A percentile compares a stretch with the other conserved stretches of the same genome.
These are phyloP conservation scores for Sporopachydermia quercuum DNA, from an alignment of 805 yeast genomes.

Conservation along the genomic window DNA sequence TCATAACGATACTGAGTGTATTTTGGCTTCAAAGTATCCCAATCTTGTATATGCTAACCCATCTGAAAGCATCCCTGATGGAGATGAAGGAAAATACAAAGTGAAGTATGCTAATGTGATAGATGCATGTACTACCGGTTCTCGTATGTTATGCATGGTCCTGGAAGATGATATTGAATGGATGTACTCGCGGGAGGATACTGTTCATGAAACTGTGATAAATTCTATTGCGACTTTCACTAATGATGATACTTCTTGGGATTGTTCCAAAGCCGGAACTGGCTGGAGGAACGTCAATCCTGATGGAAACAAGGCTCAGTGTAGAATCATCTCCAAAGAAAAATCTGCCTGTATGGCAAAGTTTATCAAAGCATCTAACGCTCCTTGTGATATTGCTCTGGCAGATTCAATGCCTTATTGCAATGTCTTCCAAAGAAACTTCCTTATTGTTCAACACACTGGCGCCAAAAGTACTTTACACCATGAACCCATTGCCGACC, in stretches of 20 bases:
- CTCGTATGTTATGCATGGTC: slow-evolving; percentile 8
- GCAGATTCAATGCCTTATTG: slow-evolving; percentile 7
- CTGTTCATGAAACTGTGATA: slow-evolving; percentile 4
- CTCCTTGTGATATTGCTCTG: slow-evolving; percentile 10
- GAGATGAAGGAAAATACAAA: neutral
- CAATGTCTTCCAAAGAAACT: slow-evolving; percentile 7
- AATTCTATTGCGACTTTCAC: slow-evolving; percentile 7
- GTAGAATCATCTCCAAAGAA: slow-evolving; percentile 8
- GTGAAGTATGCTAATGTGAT: neutral
- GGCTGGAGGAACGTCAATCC: slow-evolving; percentile 9
- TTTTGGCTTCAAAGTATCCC: neutral
- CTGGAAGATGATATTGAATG: slow-evolving; percentile 10
- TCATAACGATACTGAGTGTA: neutral
- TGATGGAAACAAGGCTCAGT: slow-evolving; percentile 10
- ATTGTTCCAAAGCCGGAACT: slow-evolving; percentile 10
- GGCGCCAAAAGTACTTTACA: slow-evolving; percentile 4
- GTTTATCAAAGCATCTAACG: neutral
- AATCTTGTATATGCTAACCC: neutral
- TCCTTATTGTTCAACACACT: slow-evolving; percentile 11
- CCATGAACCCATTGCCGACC: slow-evolving; percentile 1
- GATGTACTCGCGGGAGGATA: slow-evolving; percentile 4
- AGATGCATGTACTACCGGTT: slow-evolving; percentile 8
- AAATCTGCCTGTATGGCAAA: slow-evolving; percentile 7
- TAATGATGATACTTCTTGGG: slow-evolving; percentile 9
- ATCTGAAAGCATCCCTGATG: neutral